Evolutionary conservation across 495 filamentous ascomycete species (phyloP).

Genomic region (Hypomontagnella monticulosa): DNA sequence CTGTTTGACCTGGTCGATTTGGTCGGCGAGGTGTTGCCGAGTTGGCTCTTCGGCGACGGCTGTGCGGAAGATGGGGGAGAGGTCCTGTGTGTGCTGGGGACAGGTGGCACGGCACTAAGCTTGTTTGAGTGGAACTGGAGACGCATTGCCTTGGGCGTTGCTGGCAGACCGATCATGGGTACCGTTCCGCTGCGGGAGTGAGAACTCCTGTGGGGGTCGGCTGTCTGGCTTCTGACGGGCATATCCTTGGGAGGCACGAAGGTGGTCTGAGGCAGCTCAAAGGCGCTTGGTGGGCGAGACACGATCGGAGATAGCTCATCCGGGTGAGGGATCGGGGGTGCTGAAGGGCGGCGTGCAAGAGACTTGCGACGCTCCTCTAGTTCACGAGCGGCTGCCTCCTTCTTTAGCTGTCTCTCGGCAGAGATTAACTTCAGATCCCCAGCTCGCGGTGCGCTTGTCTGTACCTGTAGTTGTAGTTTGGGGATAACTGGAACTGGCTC

Average conservation of each 20-base stretch:
- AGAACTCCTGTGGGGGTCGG: slow-evolving; percentile 50
- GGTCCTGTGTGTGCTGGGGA: slow-evolving; percentile 64
- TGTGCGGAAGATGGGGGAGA: slow-evolving; percentile 44
- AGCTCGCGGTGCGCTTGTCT: slow-evolving; percentile 36
- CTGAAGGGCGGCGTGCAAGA: slow-evolving; percentile 79
- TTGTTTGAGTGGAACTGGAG: slow-evolving; percentile 72
- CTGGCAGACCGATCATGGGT: slow-evolving; percentile 74
- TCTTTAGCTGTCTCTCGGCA: slow-evolving; percentile 67
- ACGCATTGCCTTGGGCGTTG: slow-evolving; percentile 86
- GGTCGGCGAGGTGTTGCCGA: slow-evolving; percentile 40
- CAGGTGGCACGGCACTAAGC: slow-evolving; percentile 68
- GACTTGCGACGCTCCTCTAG: slow-evolving; percentile 87
- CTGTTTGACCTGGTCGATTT: slow-evolving; percentile 32
- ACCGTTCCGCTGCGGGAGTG: slow-evolving; percentile 59
- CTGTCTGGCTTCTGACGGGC: slow-evolving; percentile 58
- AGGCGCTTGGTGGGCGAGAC: slow-evolving; percentile 47
- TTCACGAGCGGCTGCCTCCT: slow-evolving; percentile 83
- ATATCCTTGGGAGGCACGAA: slow-evolving; percentile 52
- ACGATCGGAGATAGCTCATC: slow-evolving; percentile 62
- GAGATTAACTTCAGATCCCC: slow-evolving; percentile 58
- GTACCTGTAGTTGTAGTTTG: slow-evolving; percentile 45
- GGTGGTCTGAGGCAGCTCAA: slow-evolving; percentile 55
- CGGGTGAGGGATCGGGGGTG: slow-evolving; percentile 82
- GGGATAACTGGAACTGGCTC: slow-evolving; percentile 34
- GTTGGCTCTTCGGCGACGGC: slow-evolving; percentile 42